Evolutionary conservation across 116 monocot species (phyloP).

Genomic region (Dioscorea cayenensis): DNA sequence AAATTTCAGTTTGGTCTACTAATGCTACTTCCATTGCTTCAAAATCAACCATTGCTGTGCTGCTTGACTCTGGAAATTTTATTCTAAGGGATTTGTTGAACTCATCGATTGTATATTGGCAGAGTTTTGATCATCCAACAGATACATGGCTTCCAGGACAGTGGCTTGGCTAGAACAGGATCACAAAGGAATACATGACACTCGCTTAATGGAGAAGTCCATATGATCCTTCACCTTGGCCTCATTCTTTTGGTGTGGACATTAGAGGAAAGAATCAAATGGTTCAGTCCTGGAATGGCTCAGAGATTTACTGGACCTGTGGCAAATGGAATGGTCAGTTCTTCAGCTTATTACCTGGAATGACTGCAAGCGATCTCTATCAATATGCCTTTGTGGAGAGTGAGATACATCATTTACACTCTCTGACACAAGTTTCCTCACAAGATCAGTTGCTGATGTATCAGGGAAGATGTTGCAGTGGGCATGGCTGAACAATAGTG

Average conservation of each 20-base stretch:
- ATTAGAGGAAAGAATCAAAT: not conserved
- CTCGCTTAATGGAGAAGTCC: conserved; percentile 22
- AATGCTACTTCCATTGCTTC: not conserved
- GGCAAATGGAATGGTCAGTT: conserved; percentile 24
- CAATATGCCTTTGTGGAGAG: not conserved
- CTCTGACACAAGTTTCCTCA: not conserved
- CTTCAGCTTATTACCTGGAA: conserved; percentile 20
- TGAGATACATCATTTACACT: not conserved
- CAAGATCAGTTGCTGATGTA: not conserved
- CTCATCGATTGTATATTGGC: conserved; percentile 6
- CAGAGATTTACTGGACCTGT: not conserved
- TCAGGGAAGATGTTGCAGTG: not conserved
- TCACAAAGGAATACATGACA: not conserved
- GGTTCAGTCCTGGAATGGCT: not conserved
- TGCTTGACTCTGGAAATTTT: conserved; percentile 4
- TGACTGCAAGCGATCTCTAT: not conserved
- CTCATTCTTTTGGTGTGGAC: conserved; percentile 6
- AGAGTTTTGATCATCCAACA: conserved; percentile 23
- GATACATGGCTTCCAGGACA: conserved; percentile 19
- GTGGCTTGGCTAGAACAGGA: conserved; percentile 1
- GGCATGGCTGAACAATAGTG: not conserved
- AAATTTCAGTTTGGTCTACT: conserved; percentile 9
- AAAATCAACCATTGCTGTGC: not conserved
- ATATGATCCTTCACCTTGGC: conserved; percentile 16
- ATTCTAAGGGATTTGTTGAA: not conserved